Evolutionary conservation across 2,329 filamentous ascomycete species (phyloP).

Genomic region (Chaetomiaceae sp.): DNA sequence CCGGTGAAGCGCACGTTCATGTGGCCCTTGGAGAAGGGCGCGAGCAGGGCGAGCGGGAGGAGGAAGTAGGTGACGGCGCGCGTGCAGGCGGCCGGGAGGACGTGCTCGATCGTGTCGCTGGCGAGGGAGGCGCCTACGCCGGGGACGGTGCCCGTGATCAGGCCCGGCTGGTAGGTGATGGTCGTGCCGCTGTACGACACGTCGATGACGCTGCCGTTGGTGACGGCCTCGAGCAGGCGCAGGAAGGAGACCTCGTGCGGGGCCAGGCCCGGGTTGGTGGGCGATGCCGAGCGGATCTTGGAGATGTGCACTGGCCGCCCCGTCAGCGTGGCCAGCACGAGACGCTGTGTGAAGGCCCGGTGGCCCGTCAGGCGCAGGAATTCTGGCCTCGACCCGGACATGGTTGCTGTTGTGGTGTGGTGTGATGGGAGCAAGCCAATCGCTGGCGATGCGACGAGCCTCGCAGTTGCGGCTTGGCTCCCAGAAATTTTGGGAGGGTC

Average conservation of each 20-base stretch:
- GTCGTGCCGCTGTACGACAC: slow-evolving; percentile 96
- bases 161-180: slow-evolving; percentile 81
- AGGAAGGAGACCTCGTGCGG: slow-evolving; percentile 94
- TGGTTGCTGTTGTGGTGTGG: slow-evolving; percentile 25
- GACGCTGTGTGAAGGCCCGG: slow-evolving; percentile 72
- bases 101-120: slow-evolving; percentile 73
- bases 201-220: slow-evolving; percentile 90
- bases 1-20: slow-evolving; percentile 88
- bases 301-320: slow-evolving; percentile 87
- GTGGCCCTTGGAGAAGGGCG: slow-evolving; percentile 86
- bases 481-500: slow-evolving; percentile 27
- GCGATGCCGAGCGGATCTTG: slow-evolving; percentile 82
- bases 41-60: slow-evolving; percentile 79
- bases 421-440: slow-evolving; percentile 2
- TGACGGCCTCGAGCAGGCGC: slow-evolving; percentile 86
- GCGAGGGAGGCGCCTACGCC: slow-evolving; percentile 62
- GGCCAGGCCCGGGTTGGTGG: slow-evolving; percentile 80
- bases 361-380: slow-evolving; percentile 77
- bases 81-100: slow-evolving; percentile 67
- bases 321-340: slow-evolving; percentile 85
- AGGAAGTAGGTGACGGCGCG: slow-evolving; percentile 89
- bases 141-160: slow-evolving; percentile 79
- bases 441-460: neutral
- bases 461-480: neutral
- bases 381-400: slow-evolving; percentile 43